Evolutionary conservation across 768 basidiomycete genomes (phyloP).

Genomic region (Tephrocybe sp.): DNA sequence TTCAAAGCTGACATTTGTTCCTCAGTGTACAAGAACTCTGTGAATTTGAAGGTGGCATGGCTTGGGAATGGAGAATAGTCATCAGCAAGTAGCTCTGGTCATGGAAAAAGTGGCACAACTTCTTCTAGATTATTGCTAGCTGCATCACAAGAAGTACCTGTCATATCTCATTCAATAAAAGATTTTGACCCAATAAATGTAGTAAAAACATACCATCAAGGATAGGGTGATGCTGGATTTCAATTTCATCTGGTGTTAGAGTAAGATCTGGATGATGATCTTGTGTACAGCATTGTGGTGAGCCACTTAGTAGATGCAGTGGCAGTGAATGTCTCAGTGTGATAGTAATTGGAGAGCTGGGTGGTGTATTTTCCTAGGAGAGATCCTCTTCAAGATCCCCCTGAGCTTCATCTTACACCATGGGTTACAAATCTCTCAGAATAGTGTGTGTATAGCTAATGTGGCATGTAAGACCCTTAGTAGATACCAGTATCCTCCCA

Average conservation of each 20-base stretch:
- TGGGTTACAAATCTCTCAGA: not conserved
- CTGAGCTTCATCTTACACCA: not conserved
- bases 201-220: not conserved
- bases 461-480: not conserved
- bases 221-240: not conserved
- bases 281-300: not conserved
- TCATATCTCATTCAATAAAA: not conserved
- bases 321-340: not conserved
- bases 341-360: not conserved
- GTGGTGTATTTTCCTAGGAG: no score
- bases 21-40: conserved; percentile 13
- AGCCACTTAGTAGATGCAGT: no score
- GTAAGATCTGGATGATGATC: not conserved
- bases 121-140: not conserved
- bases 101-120: not conserved
- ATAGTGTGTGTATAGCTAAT: not conserved
- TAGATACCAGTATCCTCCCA: not conserved
- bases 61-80: conserved; percentile 11
- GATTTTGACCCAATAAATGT: not conserved
- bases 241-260: not conserved
- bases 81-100: not conserved
- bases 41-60: conserved; percentile 11
- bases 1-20: conserved; percentile 13
- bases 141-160: conserved; percentile 7
- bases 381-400: no score